Conservation (phyloP, 129 eudicot species). For the Lactuca sativa region DNA sequence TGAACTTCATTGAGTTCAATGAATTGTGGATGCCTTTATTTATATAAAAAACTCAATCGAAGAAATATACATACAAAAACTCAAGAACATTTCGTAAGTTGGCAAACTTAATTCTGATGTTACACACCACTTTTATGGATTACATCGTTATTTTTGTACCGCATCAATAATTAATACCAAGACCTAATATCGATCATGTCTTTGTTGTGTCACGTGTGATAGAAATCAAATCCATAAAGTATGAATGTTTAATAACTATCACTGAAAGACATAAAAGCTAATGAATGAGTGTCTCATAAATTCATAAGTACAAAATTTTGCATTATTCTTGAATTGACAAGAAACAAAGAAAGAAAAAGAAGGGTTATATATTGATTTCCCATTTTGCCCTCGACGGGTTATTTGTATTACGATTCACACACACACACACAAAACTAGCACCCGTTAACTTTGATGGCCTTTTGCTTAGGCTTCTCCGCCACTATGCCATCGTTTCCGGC, state of each 20-base stretch:
- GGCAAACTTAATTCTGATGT: too few relatives aligned
- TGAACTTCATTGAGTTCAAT: too few relatives aligned
- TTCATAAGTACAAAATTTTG: not conserved
- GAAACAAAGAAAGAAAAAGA: not conserved
- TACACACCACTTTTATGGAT: too few relatives aligned
- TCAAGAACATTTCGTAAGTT: too few relatives aligned
- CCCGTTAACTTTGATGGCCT: slow-evolving; percentile 52
- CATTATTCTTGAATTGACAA: not conserved
- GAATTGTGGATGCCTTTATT: too few relatives aligned
- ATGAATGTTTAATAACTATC: not conserved
- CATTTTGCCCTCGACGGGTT: not conserved
- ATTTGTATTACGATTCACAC: not conserved
- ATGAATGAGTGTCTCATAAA: not conserved
- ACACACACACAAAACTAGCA: slow-evolving; percentile 30
- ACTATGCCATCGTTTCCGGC: slow-evolving; percentile 75
- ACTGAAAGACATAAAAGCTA: not conserved
- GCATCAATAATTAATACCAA: not conserved
- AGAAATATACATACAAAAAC: too few relatives aligned
- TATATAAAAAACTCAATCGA: too few relatives aligned
- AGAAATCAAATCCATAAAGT: not conserved
- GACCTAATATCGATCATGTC: not conserved
- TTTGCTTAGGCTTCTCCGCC: slow-evolving; percentile 35
- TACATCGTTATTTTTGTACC: too few relatives aligned
- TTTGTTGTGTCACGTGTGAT: not conserved
- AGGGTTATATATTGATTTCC: not conserved